These are phyloP conservation scores for Colletotrichum agaves DNA, from an alignment of 2,329 filamentous ascomycete genomes.

Conservation along the genomic window DNA sequence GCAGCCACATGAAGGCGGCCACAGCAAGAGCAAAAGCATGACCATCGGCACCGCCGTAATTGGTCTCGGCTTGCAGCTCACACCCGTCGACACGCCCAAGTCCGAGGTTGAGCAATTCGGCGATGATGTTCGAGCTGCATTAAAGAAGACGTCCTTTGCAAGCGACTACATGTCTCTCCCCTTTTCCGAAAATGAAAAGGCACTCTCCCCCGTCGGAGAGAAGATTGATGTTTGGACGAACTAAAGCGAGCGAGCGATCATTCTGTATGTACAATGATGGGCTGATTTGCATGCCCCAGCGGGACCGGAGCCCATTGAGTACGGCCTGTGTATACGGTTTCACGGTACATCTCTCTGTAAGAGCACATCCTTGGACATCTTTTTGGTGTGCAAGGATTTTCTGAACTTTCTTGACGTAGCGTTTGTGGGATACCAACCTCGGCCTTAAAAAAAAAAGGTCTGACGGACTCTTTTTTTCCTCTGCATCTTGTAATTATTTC, in stretches of 20 bases:
- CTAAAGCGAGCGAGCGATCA: constrained; percentile 31
- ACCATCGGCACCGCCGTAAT: constrained; percentile 52
- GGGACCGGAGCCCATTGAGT: neutral
- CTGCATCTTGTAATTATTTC: constrained; percentile 27
- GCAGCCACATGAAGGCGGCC: constrained; percentile 32
- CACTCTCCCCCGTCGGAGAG: constrained; percentile 32
- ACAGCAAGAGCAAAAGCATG: constrained; percentile 51
- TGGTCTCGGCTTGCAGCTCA: constrained; percentile 53
- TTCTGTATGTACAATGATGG: constrained; percentile 16
- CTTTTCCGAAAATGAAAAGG: constrained; percentile 17
- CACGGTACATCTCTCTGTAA: constrained; percentile 31
- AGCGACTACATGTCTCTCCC: constrained; percentile 34
- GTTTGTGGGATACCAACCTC: constrained; percentile 33
- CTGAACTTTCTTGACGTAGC: constrained; percentile 12
- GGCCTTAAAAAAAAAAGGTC: constrained; percentile 15
- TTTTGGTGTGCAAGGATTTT: neutral
- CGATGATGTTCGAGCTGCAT: constrained; percentile 26
- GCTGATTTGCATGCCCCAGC: constrained; percentile 9
- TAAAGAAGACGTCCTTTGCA: constrained; percentile 21
- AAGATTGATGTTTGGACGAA: constrained; percentile 19
- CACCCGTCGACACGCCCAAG: constrained; percentile 51
- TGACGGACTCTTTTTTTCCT: constrained; percentile 5
- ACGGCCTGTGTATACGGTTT: constrained; percentile 17
- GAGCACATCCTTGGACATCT: constrained; percentile 1
- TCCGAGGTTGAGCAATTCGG: constrained; percentile 31